Evolutionary conservation across 2,329 filamentous ascomycete genomes (phyloP), one percentile per base, ranked within the genome.

Genomic region (Fusarium bulbicola): DNA sequence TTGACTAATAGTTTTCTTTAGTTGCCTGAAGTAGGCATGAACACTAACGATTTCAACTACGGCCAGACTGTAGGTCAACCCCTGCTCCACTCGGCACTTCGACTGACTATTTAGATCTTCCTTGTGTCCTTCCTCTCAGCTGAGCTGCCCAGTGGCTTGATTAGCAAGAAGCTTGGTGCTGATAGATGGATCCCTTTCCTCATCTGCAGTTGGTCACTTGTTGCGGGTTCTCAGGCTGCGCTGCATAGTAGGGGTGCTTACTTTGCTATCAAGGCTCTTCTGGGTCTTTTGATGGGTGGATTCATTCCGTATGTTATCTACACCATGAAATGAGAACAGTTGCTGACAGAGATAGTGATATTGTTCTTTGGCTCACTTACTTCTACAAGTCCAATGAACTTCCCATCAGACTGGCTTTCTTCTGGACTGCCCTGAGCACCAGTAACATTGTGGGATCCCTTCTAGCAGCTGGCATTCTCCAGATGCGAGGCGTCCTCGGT

Each of bases 321-420:
- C 9, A 5, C 1, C 4, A 0, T 5, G 4, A 7, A 3, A 21
- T 9, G 5, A 9, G 1, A 1, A 24, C 0, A 13, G 1, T 1
- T 3, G 30, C 63, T 69, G n/a, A 74, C 62, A 26, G 15, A 3
- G 8, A 3, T 2, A 80, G 79, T 26, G 77, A 82, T 66, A 89
- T 89, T 28, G 87, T 92, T 20, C 82, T 92, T 0, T 94, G 92
- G 80, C 84, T 94, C 10, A 91, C 89, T 7, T 95, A 95, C 80
- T 95, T 92, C 81, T 95, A 94, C 82, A 94, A 89, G 50, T 89
- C 89, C 1, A 86, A 86, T 59, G 93, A 95, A 78, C 84, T 95
- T 0, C 91, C 92, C 0, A 86, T 88, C 16, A 87, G 93, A 3
- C 82, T 95, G 24, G 89, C 78, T 16, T 89, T 73, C 89, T 94